phyloP scores from a whole-genome alignment of 2,329 filamentous ascomycete species.

The Pyricularia pennisetigena region DNA sequence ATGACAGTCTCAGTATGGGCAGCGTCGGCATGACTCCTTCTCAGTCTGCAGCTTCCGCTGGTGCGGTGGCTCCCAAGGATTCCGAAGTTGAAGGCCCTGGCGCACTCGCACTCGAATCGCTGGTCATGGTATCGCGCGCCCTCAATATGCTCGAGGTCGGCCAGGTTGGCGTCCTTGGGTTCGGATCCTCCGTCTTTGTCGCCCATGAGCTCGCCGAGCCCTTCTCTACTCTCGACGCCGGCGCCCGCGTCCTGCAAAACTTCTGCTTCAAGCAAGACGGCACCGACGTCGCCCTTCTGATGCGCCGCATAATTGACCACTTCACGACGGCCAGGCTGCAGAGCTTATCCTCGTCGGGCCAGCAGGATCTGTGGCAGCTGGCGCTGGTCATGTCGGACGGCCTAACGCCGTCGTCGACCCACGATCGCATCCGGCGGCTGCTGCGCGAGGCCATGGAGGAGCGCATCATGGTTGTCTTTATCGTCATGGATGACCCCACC shows the following conservation, averaged over 20 bases:
- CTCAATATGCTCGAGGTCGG: constrained; percentile 91
- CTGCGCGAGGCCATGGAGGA: constrained; percentile 85
- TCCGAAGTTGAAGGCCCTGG: constrained; percentile 43
- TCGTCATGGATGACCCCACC: constrained; percentile 69
- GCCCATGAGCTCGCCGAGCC: constrained; percentile 82
- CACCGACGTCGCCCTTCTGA: constrained; percentile 74
- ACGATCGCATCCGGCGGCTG: constrained; percentile 71
- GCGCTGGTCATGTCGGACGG: constrained; percentile 91
- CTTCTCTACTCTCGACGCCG: constrained; percentile 67
- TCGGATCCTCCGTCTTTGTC: constrained; percentile 73
- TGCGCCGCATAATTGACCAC: constrained; percentile 67
- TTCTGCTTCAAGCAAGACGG: constrained; percentile 80
- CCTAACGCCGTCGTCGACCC: constrained; percentile 71
- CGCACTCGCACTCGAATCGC: constrained; percentile 80
- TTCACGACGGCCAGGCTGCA: constrained; percentile 69
- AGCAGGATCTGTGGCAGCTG: constrained; percentile 84
- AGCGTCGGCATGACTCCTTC: constrained; percentile 74
- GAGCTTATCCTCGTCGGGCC: constrained; percentile 24
- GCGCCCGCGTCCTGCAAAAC: constrained; percentile 71
- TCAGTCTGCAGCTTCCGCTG: constrained; percentile 48
- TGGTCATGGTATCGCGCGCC: constrained; percentile 81
- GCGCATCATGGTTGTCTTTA: constrained; percentile 95
- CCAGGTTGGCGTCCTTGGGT: constrained; percentile 83
- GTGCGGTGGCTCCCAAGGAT: constrained; percentile 12
- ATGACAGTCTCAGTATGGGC: constrained; percentile 91